Percentiles rank a stretch among this genome's conserved stretches.
Evolutionary conservation across 2,329 filamentous ascomycete species (phyloP).

Genomic region (Botrytis galanthina): DNA sequence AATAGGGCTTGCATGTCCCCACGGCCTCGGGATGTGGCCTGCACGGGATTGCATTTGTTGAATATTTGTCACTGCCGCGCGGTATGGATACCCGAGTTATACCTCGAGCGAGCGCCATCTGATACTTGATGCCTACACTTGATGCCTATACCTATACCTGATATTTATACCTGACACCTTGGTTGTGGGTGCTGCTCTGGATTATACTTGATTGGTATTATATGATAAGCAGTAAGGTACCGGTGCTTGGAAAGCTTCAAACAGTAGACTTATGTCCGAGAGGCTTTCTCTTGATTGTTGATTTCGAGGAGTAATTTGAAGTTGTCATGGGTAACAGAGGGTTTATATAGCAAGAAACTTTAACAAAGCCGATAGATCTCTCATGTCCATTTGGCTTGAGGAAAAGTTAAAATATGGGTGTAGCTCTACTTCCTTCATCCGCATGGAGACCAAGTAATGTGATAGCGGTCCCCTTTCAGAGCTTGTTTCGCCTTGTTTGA

Average conservation of each 20-base stretch:
- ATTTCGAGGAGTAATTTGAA: background rate
- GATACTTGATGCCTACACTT: too few relatives aligned
- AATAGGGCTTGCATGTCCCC: background rate
- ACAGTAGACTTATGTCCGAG: background rate
- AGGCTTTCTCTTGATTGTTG: background rate
- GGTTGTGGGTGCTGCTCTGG: background rate
- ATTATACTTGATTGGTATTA: background rate
- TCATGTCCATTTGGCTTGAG: background rate
- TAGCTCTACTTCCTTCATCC: background rate
- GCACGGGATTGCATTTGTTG: slow-evolving; percentile 1
- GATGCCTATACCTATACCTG: too few relatives aligned
- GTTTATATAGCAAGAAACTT: background rate
- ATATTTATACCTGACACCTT: background rate
- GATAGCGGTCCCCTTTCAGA: background rate
- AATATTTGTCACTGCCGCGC: background rate
- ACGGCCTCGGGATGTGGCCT: slow-evolving; percentile 6
- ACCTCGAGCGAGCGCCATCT: background rate
- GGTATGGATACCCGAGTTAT: background rate
- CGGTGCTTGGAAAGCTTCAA: background rate
- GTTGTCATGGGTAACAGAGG: background rate
- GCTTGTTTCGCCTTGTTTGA: background rate
- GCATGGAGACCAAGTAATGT: background rate
- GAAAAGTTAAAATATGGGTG: background rate
- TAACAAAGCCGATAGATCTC: background rate
- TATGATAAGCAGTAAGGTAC: background rate